Evolutionary conservation across 1,284 basidiomycete genomes (phyloP), one percentile per base, ranked within the genome.

Genomic region (Wallemia mellicola): DNA sequence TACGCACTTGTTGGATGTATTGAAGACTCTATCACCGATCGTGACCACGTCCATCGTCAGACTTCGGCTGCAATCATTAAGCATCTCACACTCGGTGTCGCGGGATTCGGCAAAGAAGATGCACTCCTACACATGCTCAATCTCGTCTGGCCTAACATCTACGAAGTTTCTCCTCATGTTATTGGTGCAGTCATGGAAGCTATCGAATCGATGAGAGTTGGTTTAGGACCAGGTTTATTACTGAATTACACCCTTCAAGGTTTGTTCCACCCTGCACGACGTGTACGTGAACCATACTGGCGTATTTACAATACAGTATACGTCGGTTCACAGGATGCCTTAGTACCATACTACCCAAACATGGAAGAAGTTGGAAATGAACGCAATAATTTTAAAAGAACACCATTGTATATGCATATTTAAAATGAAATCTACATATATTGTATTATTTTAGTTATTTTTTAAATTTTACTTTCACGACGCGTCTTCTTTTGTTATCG

Each of bases 61-160:
- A 98, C 94, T 0, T 89, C 92, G 0, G 88, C 86, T 63, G 91
- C 92, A n/a, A 98, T 98, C 66, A 91, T 98, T 66, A 96, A 96
- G 73, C 94, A 99, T 70, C 74, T 99, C 56, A 89, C 94, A 1
- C 79, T 99, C 28, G 94, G 94, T 55, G 91, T 94, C 2, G 91
- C 92, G 0, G 94, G 94, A 54, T 77, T 96, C 17, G 94, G 94
- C 0, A 91, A 89, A 67, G 94, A 99, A 71, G 94, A 98, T 70
- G 89, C 89, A 19, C 86, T 96, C 79, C 77, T 89, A 60, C 94
- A 98, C 68, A 72, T 99, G 61, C 86, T 98, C 81, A 98, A 99
- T 70, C 78, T 98, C 27, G 84, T 98, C 25, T 98, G 92, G 91
- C 94, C 94, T 2, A 98, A 98, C 69, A 89, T 91, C 70, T 96